Percentiles rank a stretch among this genome's conserved stretches.
Conservation (phyloP, 2,329 filamentous ascomycete genomes). For the Ascochyta koolunga region DNA sequence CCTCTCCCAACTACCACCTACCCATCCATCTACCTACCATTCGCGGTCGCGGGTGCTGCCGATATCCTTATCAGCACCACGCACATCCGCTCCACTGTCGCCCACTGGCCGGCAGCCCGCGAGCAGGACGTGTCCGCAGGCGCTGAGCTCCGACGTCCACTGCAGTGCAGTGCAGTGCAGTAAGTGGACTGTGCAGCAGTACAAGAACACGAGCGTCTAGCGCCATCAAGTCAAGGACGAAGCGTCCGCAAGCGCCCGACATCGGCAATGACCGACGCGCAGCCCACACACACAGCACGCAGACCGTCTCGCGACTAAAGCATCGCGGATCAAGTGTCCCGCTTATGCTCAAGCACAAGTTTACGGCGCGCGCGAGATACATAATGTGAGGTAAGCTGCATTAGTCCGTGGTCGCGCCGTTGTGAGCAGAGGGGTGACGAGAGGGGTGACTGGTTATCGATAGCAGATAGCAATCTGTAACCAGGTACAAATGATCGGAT, state of each 20-base stretch:
- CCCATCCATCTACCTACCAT: not conserved
- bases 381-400: no score
- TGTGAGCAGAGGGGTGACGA: no score
- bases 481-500: no score
- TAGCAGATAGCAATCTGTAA: no score
- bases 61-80: conserved; percentile 13
- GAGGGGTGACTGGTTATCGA: no score
- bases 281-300: no score
- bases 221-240: no score
- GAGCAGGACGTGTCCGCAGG: conserved; percentile 6
- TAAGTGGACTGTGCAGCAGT: not conserved
- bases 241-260: not conserved
- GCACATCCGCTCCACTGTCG: conserved; percentile 5
- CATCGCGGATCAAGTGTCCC: no score
- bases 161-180: no score
- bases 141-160: not conserved
- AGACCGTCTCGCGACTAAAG: no score
- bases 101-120: not conserved
- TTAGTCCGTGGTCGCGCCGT: no score
- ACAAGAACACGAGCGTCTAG: not conserved
- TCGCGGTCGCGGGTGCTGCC: conserved; percentile 7
- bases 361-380: not conserved
- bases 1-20: not conserved
- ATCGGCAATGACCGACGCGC: conserved; percentile 4
- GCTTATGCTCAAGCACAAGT: no score